A percentile compares a stretch with the other conserved stretches of the same genome.
Evolutionary conservation across 805 yeast genomes (phyloP).

Genomic region (Schizosaccharomyces lindneri): DNA sequence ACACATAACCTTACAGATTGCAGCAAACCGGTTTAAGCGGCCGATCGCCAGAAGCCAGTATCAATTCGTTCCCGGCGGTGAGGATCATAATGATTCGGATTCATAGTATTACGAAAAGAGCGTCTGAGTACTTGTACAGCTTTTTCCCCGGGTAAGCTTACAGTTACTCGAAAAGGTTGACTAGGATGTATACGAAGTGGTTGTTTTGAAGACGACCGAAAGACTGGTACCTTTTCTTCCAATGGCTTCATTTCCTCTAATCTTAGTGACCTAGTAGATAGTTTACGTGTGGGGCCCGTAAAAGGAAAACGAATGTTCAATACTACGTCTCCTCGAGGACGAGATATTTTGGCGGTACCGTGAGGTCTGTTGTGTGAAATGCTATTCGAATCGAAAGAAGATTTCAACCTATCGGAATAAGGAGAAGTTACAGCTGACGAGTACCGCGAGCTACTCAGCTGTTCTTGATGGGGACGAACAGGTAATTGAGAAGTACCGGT

Average conservation of each 20-base stretch:
- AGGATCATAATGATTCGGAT: not conserved
- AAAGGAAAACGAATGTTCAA: not conserved
- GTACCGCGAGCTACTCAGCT: too few relatives aligned
- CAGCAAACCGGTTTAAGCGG: not conserved
- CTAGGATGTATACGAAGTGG: not conserved
- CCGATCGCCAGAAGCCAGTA: not conserved
- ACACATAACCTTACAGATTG: not conserved
- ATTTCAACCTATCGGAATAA: too few relatives aligned
- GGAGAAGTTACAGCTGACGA: too few relatives aligned
- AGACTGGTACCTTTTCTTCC: not conserved
- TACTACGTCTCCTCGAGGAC: not conserved
- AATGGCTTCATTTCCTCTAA: not conserved
- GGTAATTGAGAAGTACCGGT: not conserved
- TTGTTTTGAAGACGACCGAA: not conserved
- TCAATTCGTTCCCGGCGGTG: not conserved
- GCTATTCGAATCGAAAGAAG: too few relatives aligned
- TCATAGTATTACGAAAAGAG: not conserved
- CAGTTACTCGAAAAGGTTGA: not conserved
- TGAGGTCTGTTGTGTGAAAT: not conserved
- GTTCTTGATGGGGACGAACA: too few relatives aligned
- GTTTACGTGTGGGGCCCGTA: not conserved
- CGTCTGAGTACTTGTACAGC: not conserved
- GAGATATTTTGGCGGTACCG: not conserved
- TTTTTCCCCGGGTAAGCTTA: not conserved
- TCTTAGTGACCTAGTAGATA: not conserved